These are phyloP conservation scores for Boechera divaricarpa DNA, from an alignment of 345 rosid genomes.

Conservation along the genomic window DNA sequence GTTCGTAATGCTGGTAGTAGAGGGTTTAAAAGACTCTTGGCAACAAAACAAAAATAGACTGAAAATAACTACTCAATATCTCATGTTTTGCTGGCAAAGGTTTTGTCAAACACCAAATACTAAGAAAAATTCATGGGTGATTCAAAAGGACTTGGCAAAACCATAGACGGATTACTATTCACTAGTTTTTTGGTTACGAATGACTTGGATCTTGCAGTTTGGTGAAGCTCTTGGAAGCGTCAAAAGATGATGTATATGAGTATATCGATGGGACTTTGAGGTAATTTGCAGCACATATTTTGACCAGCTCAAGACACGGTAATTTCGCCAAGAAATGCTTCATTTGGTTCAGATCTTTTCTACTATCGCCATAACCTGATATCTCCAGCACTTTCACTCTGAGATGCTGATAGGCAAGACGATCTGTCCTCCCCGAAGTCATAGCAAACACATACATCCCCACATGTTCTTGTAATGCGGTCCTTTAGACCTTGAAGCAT, in stretches of 20 bases:
- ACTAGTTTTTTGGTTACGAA: background rate
- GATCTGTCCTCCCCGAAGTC: background rate
- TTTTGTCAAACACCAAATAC: no score
- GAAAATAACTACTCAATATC: no score
- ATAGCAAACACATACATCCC: background rate
- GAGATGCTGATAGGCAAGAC: background rate
- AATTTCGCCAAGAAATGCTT: background rate
- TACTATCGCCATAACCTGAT: background rate
- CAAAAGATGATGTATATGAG: background rate
- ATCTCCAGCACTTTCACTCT: background rate
- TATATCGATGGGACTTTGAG: background rate
- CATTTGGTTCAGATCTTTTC: background rate
- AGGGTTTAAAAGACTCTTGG: no score
- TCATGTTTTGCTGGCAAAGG: no score
- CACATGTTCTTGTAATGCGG: background rate
- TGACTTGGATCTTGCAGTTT: background rate
- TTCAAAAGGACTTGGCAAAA: no score
- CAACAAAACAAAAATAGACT: no score
- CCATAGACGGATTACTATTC: no score
- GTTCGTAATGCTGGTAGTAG: no score
- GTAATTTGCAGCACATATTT: background rate
- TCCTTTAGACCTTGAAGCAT: background rate
- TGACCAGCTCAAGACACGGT: background rate
- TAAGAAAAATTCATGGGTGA: no score
- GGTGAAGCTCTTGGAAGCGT: background rate